A percentile compares a stretch with the other conserved stretches of the same genome.
These are phyloP conservation scores for Geranomyces variabilis DNA, from an alignment of 192 early-diverging fungal genomes.

Conservation along the genomic window DNA sequence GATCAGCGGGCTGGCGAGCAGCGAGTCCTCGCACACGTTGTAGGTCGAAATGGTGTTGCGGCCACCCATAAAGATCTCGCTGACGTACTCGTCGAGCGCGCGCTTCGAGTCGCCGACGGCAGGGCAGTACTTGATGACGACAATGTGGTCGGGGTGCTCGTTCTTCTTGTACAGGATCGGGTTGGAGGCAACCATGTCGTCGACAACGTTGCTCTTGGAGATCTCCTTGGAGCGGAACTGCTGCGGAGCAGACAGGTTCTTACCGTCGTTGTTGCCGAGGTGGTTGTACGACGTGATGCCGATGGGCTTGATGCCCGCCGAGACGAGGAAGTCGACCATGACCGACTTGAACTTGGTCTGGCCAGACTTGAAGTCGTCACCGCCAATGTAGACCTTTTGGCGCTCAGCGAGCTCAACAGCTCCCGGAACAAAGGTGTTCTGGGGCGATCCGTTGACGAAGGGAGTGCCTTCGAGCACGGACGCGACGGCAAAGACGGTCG, in stretches of 20 bases:
- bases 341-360: conserved; percentile 99
- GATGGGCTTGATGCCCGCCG: conserved; percentile 97
- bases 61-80: conserved; percentile 99
- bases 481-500: conserved; percentile 94
- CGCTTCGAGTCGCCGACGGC: conserved; percentile 97
- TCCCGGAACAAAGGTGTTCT: conserved; percentile 99
- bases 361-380: conserved; percentile 99
- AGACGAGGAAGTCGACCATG: conserved; percentile 97
- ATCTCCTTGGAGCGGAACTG: conserved; percentile 99
- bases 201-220: conserved; percentile 97
- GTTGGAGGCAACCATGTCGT: conserved; percentile 99
- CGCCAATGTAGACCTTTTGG: conserved; percentile 89
- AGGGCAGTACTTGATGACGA: conserved; percentile 99
- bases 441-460: conserved; percentile 98
- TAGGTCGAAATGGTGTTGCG: conserved; percentile 95
- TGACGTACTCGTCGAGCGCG: conserved; percentile 96
- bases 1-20: conserved; percentile 96
- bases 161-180: conserved; percentile 81
- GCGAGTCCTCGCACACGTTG: conserved; percentile 99
- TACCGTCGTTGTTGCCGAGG: conserved; percentile 99
- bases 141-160: conserved; percentile 80
- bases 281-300: conserved; percentile 97
- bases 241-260: conserved; percentile 94
- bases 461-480: conserved; percentile 93
- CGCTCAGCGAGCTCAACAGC: conserved; percentile 87